These are phyloP conservation scores for Myriangium duriaei DNA, from an alignment of 2,329 filamentous ascomycete species.

Conservation along the genomic window DNA sequence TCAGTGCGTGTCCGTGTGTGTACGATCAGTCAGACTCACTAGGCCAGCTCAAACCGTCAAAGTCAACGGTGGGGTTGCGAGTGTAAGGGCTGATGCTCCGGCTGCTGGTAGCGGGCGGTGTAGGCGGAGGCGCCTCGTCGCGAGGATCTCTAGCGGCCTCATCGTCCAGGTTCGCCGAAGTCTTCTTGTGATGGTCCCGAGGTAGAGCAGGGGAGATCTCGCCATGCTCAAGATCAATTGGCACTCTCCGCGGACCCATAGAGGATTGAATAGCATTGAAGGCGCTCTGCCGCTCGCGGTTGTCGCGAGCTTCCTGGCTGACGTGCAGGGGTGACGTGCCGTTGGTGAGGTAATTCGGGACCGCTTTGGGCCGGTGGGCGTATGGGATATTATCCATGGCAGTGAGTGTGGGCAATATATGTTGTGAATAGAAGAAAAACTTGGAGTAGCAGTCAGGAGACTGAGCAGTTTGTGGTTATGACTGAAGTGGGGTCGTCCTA, in stretches of 20 bases:
- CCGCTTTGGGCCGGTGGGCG: conserved; percentile 33
- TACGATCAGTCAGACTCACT: conserved; percentile 25
- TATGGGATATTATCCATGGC: conserved; percentile 32
- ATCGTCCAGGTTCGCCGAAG: conserved; percentile 29
- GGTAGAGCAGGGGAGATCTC: conserved; percentile 6
- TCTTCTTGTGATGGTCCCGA: conserved; percentile 9
- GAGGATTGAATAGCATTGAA: conserved; percentile 47
- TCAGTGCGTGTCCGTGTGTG: conserved; percentile 4
- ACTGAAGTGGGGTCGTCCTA: too few species aligned
- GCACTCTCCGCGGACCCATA: conserved; percentile 36
- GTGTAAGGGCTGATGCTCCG: conserved; percentile 36
- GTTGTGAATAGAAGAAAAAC: not conserved
- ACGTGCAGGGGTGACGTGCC: conserved; percentile 40
- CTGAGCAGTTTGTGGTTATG: too few species aligned
- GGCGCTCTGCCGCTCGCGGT: conserved; percentile 43
- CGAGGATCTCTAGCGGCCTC: conserved; percentile 40
- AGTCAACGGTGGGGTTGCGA: conserved; percentile 39
- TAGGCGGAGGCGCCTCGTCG: conserved; percentile 38
- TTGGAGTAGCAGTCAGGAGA: too few species aligned
- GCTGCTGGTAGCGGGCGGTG: conserved; percentile 41
- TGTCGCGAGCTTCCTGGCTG: conserved; percentile 33
- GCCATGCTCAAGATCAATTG: conserved; percentile 30
- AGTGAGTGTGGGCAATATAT: not conserved
- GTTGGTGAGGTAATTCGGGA: conserved; percentile 46
- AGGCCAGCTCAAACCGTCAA: conserved; percentile 44